Evolutionary conservation across 495 filamentous ascomycete species (phyloP).

Genomic region (Hyaloscypha hepaticicola): DNA sequence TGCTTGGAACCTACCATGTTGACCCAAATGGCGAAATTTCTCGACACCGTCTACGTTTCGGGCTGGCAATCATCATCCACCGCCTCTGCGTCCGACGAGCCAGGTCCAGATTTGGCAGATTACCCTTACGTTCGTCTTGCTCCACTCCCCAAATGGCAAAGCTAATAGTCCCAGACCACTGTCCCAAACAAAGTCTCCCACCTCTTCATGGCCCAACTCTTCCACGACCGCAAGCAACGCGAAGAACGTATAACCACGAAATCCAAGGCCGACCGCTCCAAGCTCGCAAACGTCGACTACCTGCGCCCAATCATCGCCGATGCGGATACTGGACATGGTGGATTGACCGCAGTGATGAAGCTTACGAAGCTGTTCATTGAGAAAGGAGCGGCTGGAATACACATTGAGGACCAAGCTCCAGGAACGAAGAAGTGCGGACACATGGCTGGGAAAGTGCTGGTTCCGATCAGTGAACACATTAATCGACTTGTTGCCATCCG

Average conservation of each 20-base stretch:
- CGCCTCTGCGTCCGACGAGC: conserved; percentile 90
- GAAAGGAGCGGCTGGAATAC: conserved; percentile 94
- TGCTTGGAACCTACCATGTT: conserved; percentile 97
- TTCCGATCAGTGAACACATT: conserved; percentile 97
- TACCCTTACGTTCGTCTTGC: conserved; percentile 79
- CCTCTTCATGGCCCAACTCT: conserved; percentile 95
- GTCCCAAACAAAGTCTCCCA: conserved; percentile 98
- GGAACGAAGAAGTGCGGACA: conserved; percentile 99
- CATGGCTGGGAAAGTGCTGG: conserved; percentile 98
- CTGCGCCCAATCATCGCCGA: conserved; percentile 95
- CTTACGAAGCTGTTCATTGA: conserved; percentile 97
- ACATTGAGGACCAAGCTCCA: conserved; percentile 97
- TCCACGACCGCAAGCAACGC: conserved; percentile 98
- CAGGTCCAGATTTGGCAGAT: conserved; percentile 95
- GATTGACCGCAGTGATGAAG: conserved; percentile 98
- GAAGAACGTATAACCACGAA: conserved; percentile 80
- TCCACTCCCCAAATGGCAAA: conserved; percentile 4
- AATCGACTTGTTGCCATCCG: conserved; percentile 96
- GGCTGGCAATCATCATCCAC: conserved; percentile 99
- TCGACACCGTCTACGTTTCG: conserved; percentile 97
- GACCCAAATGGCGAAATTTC: conserved; percentile 98
- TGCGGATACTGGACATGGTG: conserved; percentile 96
- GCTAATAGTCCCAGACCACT: conserved; percentile 64
- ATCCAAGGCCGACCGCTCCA: conserved; percentile 68
- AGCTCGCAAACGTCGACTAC: conserved; percentile 84